Base-by-base conservation (phyloP, 108 stramenopile genomes). In the Schizochytrium sp. region DNA sequence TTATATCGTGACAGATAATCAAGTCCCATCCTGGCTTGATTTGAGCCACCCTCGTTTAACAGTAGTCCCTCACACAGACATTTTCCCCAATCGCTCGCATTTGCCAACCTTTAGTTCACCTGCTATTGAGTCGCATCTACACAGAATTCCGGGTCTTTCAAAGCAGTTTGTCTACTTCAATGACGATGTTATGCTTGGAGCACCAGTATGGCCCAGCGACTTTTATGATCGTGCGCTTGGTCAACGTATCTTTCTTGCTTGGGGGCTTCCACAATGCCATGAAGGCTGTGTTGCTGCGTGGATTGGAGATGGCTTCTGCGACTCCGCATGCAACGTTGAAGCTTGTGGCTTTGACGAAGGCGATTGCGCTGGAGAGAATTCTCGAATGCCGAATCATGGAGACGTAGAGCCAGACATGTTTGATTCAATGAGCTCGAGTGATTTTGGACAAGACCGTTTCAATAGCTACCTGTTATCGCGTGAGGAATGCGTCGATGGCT, bases 271-370 rank as follows among this genome's bases (percentile, higher is more conserved):
- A 3, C 87, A 91, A 46, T 94, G 93, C 87, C 56, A 53, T 8
- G 44, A 61, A 40, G 93, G 93, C 72, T 94, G 93, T 61, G 15
- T 58, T 1, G 59, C 90, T n/a, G 50, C 57, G n/a, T 94, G 92
- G 92, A 49, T 94, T 2, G 93, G 93, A n/a, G 93, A 94, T 64
- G 91, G 91, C n/a, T 89, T 87, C 46, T 94, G 93, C 90, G 93
- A 94, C 87, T 41, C 53, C 4, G 87, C 53, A 2, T 93, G 93
- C 83, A 92, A 93, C 55, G 83, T 42, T 2, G 38, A 0, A 46
- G 90, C 17, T 5, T 93, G 93, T 60, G 89, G 28, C 5, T 93
- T 56, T 46, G 93, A 93, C 87, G 91, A 19, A 4, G 93, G 93
- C 3, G 93, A 93, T 64, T 93, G 93, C 61, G 89, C 64, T 12